These are phyloP conservation scores for Cercospora sp. DNA, from an alignment of 2,329 filamentous ascomycete genomes.

Conservation along the genomic window DNA sequence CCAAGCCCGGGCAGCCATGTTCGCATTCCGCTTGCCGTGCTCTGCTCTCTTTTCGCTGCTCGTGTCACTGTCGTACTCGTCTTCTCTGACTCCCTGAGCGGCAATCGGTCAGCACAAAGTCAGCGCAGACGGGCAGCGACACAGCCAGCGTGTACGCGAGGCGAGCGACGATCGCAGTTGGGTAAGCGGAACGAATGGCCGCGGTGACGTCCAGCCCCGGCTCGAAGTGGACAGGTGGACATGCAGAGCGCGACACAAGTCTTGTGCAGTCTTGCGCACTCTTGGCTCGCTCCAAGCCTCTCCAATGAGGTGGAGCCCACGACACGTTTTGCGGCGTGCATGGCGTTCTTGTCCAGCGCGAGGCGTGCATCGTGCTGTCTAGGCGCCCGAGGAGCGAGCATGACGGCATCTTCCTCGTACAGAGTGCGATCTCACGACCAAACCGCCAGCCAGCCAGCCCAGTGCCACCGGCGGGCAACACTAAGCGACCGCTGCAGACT, in stretches of 20 bases:
- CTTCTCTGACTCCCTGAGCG: no score
- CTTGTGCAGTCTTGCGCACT: conserved; percentile 26
- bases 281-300: conserved; percentile 22
- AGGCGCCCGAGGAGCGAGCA: conserved; percentile 9
- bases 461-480: background rate
- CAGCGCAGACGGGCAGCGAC: background rate
- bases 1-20: background rate
- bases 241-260: conserved; percentile 16
- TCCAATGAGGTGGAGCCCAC: conserved; percentile 7
- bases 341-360: background rate
- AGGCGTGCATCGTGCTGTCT: conserved; percentile 7
- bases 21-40: background rate
- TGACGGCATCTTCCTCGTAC: conserved; percentile 15
- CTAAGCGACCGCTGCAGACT: conserved; percentile 5
- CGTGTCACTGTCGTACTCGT: background rate
- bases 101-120: background rate
- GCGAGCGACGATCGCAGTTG: conserved; percentile 16
- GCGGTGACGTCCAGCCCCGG: conserved; percentile 14
- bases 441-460: background rate
- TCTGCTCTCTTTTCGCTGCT: background rate
- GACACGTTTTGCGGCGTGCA: conserved; percentile 24
- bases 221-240: conserved; percentile 14
- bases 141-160: background rate
- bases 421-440: conserved; percentile 12
- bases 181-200: conserved; percentile 16